Conservation (phyloP, 148 eudicot genomes). For the Fagopyrum tataricum region DNA sequence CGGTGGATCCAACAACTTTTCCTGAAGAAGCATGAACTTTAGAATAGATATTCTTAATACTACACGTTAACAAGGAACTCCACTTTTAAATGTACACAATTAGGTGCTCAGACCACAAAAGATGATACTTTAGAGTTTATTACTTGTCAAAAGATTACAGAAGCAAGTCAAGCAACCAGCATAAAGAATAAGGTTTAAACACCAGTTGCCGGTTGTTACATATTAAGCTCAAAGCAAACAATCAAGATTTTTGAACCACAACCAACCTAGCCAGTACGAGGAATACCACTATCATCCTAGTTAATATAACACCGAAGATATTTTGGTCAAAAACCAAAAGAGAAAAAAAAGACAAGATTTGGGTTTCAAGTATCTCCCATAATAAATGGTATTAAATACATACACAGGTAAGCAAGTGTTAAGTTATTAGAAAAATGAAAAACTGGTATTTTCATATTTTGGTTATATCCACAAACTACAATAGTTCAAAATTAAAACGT, state of each 20-base stretch:
- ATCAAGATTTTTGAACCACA: not conserved
- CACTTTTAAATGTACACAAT: not conserved
- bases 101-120: not conserved
- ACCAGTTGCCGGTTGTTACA: not conserved
- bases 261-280: not conserved
- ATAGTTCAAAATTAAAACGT: not conserved
- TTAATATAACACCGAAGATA: not conserved
- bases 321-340: not conserved
- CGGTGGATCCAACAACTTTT: constrained; percentile 50
- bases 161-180: not conserved
- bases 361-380: not conserved
- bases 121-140: not conserved
- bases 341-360: not conserved
- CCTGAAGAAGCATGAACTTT: constrained; percentile 41
- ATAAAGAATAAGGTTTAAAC: not conserved
- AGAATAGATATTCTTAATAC: not conserved
- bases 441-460: not conserved
- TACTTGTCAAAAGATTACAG: not conserved
- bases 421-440: not conserved
- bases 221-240: not conserved
- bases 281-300: not conserved
- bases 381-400: not conserved
- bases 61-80: not conserved
- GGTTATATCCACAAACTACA: not conserved
- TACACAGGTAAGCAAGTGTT: not conserved